Percentiles rank a stretch among this genome's conserved stretches.
Conservation (phyloP, 345 rosid species). For the Hibiscus syriacus region DNA sequence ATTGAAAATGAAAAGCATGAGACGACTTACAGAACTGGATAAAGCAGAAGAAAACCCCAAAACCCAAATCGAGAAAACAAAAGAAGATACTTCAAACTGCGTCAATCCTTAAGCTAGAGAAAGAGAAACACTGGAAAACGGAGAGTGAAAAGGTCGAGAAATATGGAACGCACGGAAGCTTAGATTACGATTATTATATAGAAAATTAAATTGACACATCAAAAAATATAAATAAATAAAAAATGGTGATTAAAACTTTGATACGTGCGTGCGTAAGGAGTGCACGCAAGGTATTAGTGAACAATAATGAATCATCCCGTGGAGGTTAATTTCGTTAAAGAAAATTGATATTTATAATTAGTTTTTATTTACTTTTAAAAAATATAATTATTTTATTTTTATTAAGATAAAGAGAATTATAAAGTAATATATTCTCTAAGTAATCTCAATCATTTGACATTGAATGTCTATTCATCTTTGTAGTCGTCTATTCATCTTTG, state of each 20-base stretch:
- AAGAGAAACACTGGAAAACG: background rate
- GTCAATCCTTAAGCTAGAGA: background rate
- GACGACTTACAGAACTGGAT: background rate
- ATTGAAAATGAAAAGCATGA: background rate
- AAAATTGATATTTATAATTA: too few species aligned
- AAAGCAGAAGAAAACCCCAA: conserved; percentile 2
- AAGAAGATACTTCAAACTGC: background rate
- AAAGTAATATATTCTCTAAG: too few species aligned
- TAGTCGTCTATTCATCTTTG: too few species aligned
- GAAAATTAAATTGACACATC: conserved; percentile 21
- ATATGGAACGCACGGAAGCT: conserved; percentile 3
- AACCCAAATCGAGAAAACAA: background rate
- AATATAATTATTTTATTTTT: too few species aligned
- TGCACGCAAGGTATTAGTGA: conserved; percentile 54
- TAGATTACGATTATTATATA: conserved; percentile 22
- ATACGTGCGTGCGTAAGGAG: conserved; percentile 42
- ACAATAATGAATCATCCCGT: conserved; percentile 38
- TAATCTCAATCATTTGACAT: too few species aligned
- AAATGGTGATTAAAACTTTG: background rate
- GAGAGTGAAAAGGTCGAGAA: conserved; percentile 19
- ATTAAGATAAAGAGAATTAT: too few species aligned
- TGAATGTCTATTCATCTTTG: too few species aligned
- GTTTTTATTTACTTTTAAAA: too few species aligned
- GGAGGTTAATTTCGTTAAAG: too few species aligned
- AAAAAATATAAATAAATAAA: conserved; percentile 12